Evolutionary conservation across 192 early-diverging fungal genomes (phyloP).

Genomic region (Entrophospora sp.): DNA sequence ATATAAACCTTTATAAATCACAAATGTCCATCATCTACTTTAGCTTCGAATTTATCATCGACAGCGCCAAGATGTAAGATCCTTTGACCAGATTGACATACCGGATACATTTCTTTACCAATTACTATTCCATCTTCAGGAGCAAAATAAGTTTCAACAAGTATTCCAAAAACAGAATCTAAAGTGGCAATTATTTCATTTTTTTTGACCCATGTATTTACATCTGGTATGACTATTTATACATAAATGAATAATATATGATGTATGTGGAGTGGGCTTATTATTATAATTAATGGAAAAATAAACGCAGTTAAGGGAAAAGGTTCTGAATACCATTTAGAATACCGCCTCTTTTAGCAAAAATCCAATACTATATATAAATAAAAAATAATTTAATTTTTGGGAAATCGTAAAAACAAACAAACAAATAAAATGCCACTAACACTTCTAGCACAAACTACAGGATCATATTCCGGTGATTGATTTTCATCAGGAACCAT

Average conservation of each 20-base stretch:
- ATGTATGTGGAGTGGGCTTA: too few relatives aligned
- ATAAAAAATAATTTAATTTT: constrained; percentile 4
- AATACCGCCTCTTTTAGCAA: constrained; percentile 78
- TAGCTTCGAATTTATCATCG: constrained; percentile 40
- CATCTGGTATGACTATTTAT: constrained; percentile 62
- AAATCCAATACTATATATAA: constrained; percentile 58
- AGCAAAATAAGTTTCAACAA: constrained; percentile 76
- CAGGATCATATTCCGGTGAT: constrained; percentile 48
- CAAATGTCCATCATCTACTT: constrained; percentile 52
- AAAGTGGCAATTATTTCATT: constrained; percentile 79
- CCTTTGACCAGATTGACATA: constrained; percentile 78
- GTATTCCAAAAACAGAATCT: constrained; percentile 83
- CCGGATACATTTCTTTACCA: constrained; percentile 77
- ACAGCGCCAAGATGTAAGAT: constrained; percentile 80
- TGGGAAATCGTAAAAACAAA: too few relatives aligned
- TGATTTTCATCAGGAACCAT: constrained; percentile 53
- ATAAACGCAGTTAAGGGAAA: not conserved
- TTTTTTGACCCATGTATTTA: constrained; percentile 74
- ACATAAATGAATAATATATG: too few relatives aligned
- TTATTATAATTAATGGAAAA: too few relatives aligned
- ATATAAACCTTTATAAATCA: too few relatives aligned
- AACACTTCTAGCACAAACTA: constrained; percentile 51
- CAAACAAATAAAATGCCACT: not conserved
- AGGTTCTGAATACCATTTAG: constrained; percentile 35
- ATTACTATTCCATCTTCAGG: constrained; percentile 76